Percentiles rank a stretch among this genome's conserved stretches.
These are phyloP conservation scores for Melampsora americana DNA, from an alignment of 1,284 basidiomycete species.

Conservation along the genomic window DNA sequence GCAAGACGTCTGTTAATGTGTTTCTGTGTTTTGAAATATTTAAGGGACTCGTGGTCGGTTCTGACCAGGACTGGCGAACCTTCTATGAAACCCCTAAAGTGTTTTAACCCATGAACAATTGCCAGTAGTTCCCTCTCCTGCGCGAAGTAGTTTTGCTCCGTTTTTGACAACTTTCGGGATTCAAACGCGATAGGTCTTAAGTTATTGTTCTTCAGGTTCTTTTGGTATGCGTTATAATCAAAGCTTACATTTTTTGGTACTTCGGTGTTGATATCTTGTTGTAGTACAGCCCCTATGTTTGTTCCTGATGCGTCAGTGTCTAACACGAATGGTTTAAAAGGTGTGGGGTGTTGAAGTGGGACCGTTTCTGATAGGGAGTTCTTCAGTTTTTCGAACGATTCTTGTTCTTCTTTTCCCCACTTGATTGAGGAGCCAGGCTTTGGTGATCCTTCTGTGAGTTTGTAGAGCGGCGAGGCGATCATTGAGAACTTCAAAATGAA, in stretches of 20 bases:
- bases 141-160: conserved; percentile 42
- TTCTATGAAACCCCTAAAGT: conserved; percentile 5
- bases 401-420: conserved; percentile 1
- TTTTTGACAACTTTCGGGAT: not conserved
- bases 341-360: not conserved
- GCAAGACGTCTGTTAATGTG: too few relatives aligned
- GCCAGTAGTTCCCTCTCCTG: conserved; percentile 32
- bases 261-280: not conserved
- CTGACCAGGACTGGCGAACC: too few relatives aligned
- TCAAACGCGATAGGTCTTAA: too few relatives aligned
- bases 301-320: not conserved
- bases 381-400: not conserved
- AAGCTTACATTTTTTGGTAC: too few relatives aligned
- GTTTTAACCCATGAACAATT: conserved; percentile 23
- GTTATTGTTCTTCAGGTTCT: too few relatives aligned
- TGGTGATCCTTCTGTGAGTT: conserved; percentile 9
- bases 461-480: not conserved
- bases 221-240: too few relatives aligned
- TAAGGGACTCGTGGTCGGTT: too few relatives aligned
- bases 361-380: not conserved
- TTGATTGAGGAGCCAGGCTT: not conserved
- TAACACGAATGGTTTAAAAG: not conserved
- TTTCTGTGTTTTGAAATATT: too few relatives aligned
- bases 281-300: not conserved
- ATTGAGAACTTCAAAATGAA: too few relatives aligned